A percentile compares a stretch with the other conserved stretches of the same genome.
These are phyloP conservation scores for Colletotrichum limetticola DNA, from an alignment of 2,329 filamentous ascomycete species.

Conservation along the genomic window DNA sequence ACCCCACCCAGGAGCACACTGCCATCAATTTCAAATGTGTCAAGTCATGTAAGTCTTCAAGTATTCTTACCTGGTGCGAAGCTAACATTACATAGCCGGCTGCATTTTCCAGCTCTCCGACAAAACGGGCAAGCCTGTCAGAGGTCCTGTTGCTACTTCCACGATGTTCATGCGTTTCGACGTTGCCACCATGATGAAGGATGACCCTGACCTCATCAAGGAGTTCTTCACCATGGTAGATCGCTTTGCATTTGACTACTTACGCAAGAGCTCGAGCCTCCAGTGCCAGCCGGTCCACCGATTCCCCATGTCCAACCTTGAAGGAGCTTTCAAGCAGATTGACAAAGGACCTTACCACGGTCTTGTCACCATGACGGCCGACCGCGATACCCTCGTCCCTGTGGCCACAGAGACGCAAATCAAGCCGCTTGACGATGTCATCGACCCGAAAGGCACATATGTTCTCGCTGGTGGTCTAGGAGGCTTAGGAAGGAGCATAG, in stretches of 20 bases:
- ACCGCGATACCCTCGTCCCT: conserved; percentile 34
- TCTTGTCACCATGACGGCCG: conserved; percentile 18
- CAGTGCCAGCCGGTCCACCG: conserved; percentile 16
- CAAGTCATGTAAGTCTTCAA: conserved; percentile 45
- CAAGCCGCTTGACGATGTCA: conserved; percentile 42
- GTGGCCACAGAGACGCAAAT: conserved; percentile 37
- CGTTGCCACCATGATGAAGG: conserved; percentile 43
- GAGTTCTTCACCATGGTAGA: conserved; percentile 41
- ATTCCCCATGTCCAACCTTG: conserved; percentile 37
- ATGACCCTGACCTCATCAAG: conserved; percentile 46
- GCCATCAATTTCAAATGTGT: conserved; percentile 48
- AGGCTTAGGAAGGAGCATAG: conserved; percentile 65
- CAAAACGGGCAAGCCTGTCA: conserved; percentile 35
- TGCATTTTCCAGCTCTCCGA: conserved; percentile 45
- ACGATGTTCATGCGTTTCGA: conserved; percentile 45
- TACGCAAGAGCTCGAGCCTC: neutral
- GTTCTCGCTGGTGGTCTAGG: conserved; percentile 67
- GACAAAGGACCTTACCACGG: conserved; percentile 33
- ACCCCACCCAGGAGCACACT: conserved; percentile 51
- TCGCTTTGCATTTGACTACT: conserved; percentile 11
- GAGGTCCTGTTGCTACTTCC: conserved; percentile 33
- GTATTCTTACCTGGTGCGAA: conserved; percentile 12
- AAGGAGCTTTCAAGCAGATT: conserved; percentile 42
- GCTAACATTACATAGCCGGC: conserved; percentile 42
- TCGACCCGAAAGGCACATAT: conserved; percentile 58